Evolutionary conservation across 1,284 basidiomycete genomes (phyloP), one percentile per base, ranked within the genome.

Genomic region (Irpex sp.): DNA sequence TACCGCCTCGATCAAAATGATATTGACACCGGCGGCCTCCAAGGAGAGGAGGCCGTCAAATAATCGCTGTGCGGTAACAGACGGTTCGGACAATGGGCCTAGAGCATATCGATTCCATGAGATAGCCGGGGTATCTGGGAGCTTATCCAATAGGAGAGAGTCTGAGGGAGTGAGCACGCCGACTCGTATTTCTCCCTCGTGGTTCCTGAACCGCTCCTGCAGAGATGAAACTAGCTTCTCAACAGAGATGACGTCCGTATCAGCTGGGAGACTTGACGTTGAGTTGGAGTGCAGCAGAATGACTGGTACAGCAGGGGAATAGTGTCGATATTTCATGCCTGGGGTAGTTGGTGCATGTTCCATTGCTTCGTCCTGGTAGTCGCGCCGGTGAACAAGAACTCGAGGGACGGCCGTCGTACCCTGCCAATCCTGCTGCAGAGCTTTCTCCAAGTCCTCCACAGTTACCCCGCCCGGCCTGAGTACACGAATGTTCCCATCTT

Each of bases 251-350:
- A 72, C 61, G 23, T 69, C 62, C 16, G 66, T 62, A 8, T 70
- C 75, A 8, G 62, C 45, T 5, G 82, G 77, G 48, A 79, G 78
- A 35, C 68, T 59, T 54, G 52, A 54, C 8, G 12, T 51, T 18
- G 80, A 74, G 60, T 74, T 67, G 58, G 88, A 86, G 61, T 84
- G 78, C 33, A 96, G 76, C 6, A 97, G 80, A 28, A 84, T 85
- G 19, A 96, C 90, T 2, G 94, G 93, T 10, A 94, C 86, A 1
- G 86, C 79, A 1, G 96, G 96, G 28, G 95, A 92, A 73, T 99
- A 99, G 77, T 99, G 97, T 58, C 91, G 84, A 74, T 99, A 99
- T 77, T 99, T 99, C 96, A 98, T 98, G n/a, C 97, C 97, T 0
- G 97, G 97, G 0, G 97, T 99, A 1, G 94, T 96, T 1, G 96